Conservation (phyloP, 768 basidiomycete species). For the Cystoderma amianthinum region DNA sequence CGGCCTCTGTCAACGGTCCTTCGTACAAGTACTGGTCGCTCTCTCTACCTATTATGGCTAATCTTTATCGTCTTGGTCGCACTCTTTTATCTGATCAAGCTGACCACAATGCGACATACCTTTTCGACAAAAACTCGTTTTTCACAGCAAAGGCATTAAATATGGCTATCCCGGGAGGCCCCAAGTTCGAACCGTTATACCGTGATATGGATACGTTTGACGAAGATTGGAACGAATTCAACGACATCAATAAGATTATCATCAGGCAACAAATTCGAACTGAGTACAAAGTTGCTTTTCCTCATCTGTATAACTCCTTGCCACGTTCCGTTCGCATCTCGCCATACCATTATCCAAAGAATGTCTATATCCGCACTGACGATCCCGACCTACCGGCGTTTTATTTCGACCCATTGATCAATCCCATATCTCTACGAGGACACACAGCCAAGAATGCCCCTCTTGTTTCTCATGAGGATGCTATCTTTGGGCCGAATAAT, state of each 20-base stretch:
- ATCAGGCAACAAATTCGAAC: slow-evolving; percentile 98
- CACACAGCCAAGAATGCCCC: slow-evolving; percentile 78
- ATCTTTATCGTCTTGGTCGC: slow-evolving; percentile 90
- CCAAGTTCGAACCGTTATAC: slow-evolving; percentile 96
- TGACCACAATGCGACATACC: slow-evolving; percentile 84
- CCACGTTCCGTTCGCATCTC: slow-evolving; percentile 92
- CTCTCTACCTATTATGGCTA: slow-evolving; percentile 92
- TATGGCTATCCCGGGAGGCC: slow-evolving; percentile 96
- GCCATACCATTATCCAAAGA: slow-evolving; percentile 90
- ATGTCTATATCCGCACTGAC: slow-evolving; percentile 97
- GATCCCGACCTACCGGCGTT: slow-evolving; percentile 99
- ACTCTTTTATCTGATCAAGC: slow-evolving; percentile 91
- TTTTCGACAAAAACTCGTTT: slow-evolving; percentile 97
- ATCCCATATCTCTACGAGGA: slow-evolving; percentile 91
- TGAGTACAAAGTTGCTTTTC: slow-evolving; percentile 99
- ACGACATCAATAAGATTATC: slow-evolving; percentile 99
- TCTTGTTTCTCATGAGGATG: slow-evolving; percentile 83
- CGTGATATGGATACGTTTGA: slow-evolving; percentile 97
- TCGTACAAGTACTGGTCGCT: slow-evolving; percentile 94
- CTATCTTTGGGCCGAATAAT: slow-evolving; percentile 84
- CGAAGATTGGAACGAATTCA: slow-evolving; percentile 99
- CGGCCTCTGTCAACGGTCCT: slow-evolving; percentile 83
- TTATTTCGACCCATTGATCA: slow-evolving; percentile 98
- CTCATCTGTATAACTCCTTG: slow-evolving; percentile 96
- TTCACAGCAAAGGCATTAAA: slow-evolving; percentile 98